Base-by-base conservation (phyloP, 2,329 filamentous ascomycete species). In the Neopestalotiopsis clavispora region DNA sequence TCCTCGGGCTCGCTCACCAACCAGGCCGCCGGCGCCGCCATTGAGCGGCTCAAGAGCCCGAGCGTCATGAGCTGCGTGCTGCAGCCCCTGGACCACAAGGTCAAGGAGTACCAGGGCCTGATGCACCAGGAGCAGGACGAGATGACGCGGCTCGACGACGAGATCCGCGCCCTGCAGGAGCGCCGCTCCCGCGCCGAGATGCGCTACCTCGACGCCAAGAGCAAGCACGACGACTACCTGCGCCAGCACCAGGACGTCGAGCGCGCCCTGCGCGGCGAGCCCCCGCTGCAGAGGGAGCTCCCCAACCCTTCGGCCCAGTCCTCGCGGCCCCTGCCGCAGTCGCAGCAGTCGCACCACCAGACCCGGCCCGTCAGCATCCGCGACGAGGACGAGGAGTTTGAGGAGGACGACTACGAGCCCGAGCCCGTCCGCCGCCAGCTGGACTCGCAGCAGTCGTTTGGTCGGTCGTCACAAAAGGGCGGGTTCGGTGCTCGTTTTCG, bases 1-100 rank as follows among this genome's bases (percentile, higher is more conserved):
- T 70, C 69, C 10, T 61, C 67, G 10, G 69, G 65, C 38, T 70
- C 69, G 14, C 14, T 34, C 20, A 65, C 30, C 14, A 45, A 67
- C 40, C 69, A 67, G 52, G 73, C 70, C 2, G 71, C 69, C 3
- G 69, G 71, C 52, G 69, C 68, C 23, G 67, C 73, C 59, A 82
- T 84, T 75, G 77, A 77, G 71, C 82, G 83, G n/a, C 77, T 84
- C 68, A 80, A 83, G 71, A 83, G 80, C 69, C 83, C 83, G 20
- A 82, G 79, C 74, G 79, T 84, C 64, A 74, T 78, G 66, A 78
- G 81, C 70, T 82, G 77, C 71, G 83, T 84, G 68, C 80, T 84
- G 42, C 80, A 82, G 69, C 83, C 83, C 4, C 81, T 84, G 0
- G 81, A 83, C 69, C 77, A 79, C 65, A 84, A 84, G 75, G 80